Base-by-base conservation (phyloP, 2,329 filamentous ascomycete species). In the Talaromyces sp. region DNA sequence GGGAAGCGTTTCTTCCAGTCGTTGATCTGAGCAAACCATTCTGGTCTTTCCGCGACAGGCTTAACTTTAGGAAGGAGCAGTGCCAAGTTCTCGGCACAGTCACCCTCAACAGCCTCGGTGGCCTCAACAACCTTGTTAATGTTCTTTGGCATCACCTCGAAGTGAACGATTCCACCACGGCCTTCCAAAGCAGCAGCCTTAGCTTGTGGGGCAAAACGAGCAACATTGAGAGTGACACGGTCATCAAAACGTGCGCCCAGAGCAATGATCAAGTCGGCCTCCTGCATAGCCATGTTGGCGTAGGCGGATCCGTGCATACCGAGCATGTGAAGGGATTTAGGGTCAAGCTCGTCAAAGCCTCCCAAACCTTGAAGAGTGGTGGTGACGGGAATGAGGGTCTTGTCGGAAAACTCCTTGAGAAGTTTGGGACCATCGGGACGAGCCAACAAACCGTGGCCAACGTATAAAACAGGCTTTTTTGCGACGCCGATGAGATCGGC, bases 91-190 rank as follows among this genome's bases (percentile, higher is more conserved):
- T 86, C 78, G 2, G 87, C 86, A 31, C 96, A 90, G 69, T 97
- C 93, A 60, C 94, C 94, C 77, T 96, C 93, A 17, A 97, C 87
- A 46, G 94, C 93, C 77, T 97, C 91, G 41, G 89, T 97, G 7
- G 93, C 92, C 77, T 97, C 91, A 13, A 99, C 89, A 41, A 97
- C 92, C 83, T 97, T 99, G 85, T 97, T 97, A 79, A 97, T 97
- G 80, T 99, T 97, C 86, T 99, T 99, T 67, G 94, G 93, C 88
- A 97, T 89, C 68, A 99, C 93, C 73, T 97, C 93, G 69, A 97
- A 97, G 76, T 99, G 93, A 15, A 97, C 84, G 67, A 99, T 97
- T 69, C 94, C 94, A 67, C 94, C 94, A 62, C 91, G 89, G 56
- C 86, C 86, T 77, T 96, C 89, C 10, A 83, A 80, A 4, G 91